A percentile compares a stretch with the other conserved stretches of the same genome.
These are phyloP conservation scores for Gypsophila paniculata DNA, from an alignment of 179 eudicot genomes.

Conservation along the genomic window DNA sequence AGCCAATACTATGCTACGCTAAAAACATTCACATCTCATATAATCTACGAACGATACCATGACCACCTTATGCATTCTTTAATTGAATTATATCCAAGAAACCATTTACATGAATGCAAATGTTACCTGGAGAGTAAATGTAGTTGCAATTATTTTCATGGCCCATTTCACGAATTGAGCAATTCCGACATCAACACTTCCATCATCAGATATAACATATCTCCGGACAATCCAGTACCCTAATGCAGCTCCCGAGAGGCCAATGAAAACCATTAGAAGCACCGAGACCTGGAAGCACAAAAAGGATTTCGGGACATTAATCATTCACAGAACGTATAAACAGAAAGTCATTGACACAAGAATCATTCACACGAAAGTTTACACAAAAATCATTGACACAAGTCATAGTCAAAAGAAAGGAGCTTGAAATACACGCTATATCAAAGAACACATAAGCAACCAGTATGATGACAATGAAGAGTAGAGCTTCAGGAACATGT, in stretches of 20 bases:
- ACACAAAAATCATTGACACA: not conserved
- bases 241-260: conserved; percentile 78
- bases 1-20: not conserved
- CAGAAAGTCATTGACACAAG: not conserved
- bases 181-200: conserved; percentile 73
- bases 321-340: not conserved
- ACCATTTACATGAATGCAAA: not conserved
- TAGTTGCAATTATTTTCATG: conserved; percentile 63
- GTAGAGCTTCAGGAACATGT: not conserved
- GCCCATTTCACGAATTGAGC: conserved; percentile 95
- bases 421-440: not conserved
- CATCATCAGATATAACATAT: conserved; percentile 74
- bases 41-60: not conserved
- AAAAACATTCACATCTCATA: not conserved
- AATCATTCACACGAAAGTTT: not conserved
- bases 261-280: conserved; percentile 51
- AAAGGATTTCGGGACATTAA: not conserved
- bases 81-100: not conserved
- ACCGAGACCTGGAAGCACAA: conserved; percentile 54
- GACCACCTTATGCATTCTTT: not conserved
- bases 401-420: not conserved
- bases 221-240: conserved; percentile 88
- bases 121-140: conserved; percentile 66
- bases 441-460: not conserved
- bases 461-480: not conserved